phyloP scores from a whole-genome alignment of 768 basidiomycete species.

The Lactarius pseudohatsudake region DNA sequence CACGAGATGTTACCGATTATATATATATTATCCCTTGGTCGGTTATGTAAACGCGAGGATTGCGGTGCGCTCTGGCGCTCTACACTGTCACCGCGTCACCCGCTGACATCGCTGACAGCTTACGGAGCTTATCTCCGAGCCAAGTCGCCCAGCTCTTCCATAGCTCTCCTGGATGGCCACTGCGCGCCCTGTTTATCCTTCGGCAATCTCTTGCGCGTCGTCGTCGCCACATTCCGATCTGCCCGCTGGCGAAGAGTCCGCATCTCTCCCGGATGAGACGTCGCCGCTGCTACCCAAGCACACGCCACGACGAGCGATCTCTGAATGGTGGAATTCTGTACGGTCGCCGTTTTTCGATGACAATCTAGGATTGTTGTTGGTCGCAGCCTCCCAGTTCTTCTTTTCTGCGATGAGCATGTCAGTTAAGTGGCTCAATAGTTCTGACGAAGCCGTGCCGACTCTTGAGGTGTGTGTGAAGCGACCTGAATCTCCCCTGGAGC shows the following conservation, averaged over 20 bases:
- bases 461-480: conserved; percentile 7
- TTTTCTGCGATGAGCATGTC: neutral
- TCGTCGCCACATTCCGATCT: neutral
- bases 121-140: too few relatives aligned
- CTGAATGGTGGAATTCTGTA: neutral
- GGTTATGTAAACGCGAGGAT: neutral
- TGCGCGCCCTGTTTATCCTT: neutral
- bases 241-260: neutral
- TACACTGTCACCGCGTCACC: too few relatives aligned
- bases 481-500: neutral
- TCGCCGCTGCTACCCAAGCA: neutral
- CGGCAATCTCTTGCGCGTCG: neutral
- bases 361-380: neutral
- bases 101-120: too few relatives aligned
- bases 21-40: too few relatives aligned
- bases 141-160: neutral
- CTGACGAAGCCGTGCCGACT: neutral
- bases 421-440: neutral
- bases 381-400: neutral
- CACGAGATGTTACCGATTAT: too few relatives aligned
- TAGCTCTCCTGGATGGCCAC: too few relatives aligned
- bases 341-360: neutral
- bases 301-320: neutral
- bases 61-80: too few relatives aligned
- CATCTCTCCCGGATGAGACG: neutral